Base-by-base conservation (phyloP, 345 rosid species). In the Lumnitzera littorea region DNA sequence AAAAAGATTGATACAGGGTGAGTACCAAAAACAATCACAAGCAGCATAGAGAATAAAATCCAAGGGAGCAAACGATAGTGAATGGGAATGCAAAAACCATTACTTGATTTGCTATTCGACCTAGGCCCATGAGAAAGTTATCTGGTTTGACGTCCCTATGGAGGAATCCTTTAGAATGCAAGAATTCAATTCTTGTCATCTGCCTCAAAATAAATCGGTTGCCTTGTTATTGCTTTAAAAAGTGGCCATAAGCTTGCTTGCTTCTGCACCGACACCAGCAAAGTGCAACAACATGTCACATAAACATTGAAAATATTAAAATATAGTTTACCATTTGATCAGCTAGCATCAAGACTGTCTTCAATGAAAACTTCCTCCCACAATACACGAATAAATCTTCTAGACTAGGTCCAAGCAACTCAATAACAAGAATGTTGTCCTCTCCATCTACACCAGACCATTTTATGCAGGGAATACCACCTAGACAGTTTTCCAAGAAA, bases 71-170 rank as follows among this genome's bases (percentile, higher is more conserved):
- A 46, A 24, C 8, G 13, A 47, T 46, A 24, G 51, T 27, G 24
- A 20, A 14, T 13, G 16, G 25, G 43, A 15, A 55, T 50, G 46
- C 15, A 7, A 48, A 41, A 61, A 20, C 5, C 43, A 67, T 52
- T 47, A 84, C 89, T 84, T 82, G 94, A 70, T 78, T 84, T 46
- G 94, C 94, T 71, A 80, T 84, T 63, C 87, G 69, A 31, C 89
- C 87, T 20, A 84, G 89, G 65, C 94, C 94, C 89, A 86, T 86
- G 17, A 86, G 84, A 62, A 84, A 86, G 80, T 86, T 86, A 71
- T 86, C 94, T 13, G 94, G 89, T 61, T 86, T 86, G 58, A 86
- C 78, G 64, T 86, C 94, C 66, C 94, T 76, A 64, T 86, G 94
- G 60, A 86, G 74, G 72, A 80, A 86, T 13, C 89, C 89, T 65